A percentile compares a stretch with the other conserved stretches of the same genome.
Evolutionary conservation across 2,329 filamentous ascomycete species (phyloP).

Genomic region (Plenodomus biglobosus): DNA sequence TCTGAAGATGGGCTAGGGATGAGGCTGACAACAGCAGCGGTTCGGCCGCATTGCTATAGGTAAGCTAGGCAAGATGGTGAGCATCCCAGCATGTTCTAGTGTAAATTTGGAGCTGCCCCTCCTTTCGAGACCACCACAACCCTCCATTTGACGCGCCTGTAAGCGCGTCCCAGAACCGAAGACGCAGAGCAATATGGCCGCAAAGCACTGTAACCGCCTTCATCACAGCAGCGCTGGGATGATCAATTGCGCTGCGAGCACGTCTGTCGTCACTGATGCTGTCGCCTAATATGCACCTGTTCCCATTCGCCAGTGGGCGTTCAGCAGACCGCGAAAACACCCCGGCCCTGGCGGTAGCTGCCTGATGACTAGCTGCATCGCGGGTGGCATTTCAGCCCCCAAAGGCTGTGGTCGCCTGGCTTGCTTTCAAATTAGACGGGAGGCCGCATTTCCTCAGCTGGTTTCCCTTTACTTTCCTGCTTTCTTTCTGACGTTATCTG

Average conservation of each 20-base stretch:
- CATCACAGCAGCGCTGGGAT: conserved; percentile 2
- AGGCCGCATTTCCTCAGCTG: conserved; percentile 7
- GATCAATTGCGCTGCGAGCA: conserved; percentile 4
- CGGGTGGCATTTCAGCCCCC: conserved; percentile 27
- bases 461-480: conserved; percentile 12
- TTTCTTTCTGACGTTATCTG: conserved; percentile 17
- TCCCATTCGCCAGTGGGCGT: conserved; percentile 8
- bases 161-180: conserved; percentile 1
- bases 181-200: conserved; percentile 2
- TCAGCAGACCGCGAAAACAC: conserved; percentile 24
- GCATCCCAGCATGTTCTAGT: not conserved
- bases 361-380: conserved; percentile 37
- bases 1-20: not conserved
- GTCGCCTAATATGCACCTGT: conserved; percentile 6
- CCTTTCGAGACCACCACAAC: conserved; percentile 3
- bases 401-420: conserved; percentile 13
- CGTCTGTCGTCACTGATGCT: conserved; percentile 10
- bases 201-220: conserved; percentile 5
- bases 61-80: too few species aligned
- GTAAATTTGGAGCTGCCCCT: conserved; percentile 7
- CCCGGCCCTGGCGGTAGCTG: conserved; percentile 25
- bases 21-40: conserved; percentile 5
- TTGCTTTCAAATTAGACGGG: conserved; percentile 23
- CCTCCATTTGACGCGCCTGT: not conserved
- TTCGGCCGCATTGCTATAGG: not conserved